Evolutionary conservation across 768 basidiomycete genomes (phyloP), one percentile per base, ranked within the genome.

Genomic region (Phaeotremella fagi): DNA sequence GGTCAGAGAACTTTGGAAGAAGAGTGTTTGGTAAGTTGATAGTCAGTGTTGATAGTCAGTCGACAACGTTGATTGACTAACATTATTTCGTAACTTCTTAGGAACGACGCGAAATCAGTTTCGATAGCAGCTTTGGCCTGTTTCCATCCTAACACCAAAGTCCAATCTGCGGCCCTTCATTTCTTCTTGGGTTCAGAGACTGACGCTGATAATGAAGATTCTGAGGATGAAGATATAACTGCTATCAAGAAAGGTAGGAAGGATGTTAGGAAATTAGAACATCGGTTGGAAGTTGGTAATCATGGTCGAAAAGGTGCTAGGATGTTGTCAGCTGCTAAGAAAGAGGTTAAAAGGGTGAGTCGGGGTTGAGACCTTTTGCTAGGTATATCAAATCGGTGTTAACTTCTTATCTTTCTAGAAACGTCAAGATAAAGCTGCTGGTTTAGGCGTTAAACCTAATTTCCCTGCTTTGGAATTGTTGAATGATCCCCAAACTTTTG

Each of bases 401-500:
- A 50, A 6, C 6, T 33, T 24, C 7, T 24, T 3, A 41, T 31
- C 36, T 4, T 29, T 25, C 9, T 52, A 75, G 61, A 75, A 75
- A 68, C 66, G 72, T 22, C 72, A 75, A 61, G 64, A 71, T 33
- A 68, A 69, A 44, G 68, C 64, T n/a, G 68, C 68, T 41, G 68
- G 64, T 3, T 75, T 84, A 5, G 62, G 61, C 3, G 61, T 60
- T 22, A 64, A 58, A 6, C 57, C 66, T 26, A 97, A 97, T 71
- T 97, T 97, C 70, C 85, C 92, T 2, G 94, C 91, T 23, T 77
- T 98, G 28, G 88, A 95, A 64, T 82, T 97, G 15, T 80, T 99
- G 42, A 83, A 92, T 62, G 95, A 99, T 70, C 90, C 95, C 2
- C 94, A 99, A 74, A 87, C 86, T 0, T 98, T 98, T 70, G 85